Conservation (phyloP, 2,329 filamentous ascomycete genomes). For the Emydomyces testavorans region DNA sequence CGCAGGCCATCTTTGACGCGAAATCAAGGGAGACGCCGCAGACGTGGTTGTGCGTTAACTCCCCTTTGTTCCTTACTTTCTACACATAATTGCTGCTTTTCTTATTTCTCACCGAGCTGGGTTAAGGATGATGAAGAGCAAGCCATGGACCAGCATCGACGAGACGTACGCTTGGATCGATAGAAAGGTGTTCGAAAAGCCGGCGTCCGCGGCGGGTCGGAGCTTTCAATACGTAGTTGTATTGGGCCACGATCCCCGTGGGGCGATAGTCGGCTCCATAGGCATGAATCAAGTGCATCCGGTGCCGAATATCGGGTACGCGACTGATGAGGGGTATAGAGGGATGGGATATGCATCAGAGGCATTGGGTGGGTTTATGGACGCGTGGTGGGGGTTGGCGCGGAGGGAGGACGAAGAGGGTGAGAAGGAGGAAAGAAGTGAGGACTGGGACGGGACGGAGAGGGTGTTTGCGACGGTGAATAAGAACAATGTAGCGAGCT, state of each 20-base stretch:
- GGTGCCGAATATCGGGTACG: conserved; percentile 15
- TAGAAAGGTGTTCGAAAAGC: conserved; percentile 9
- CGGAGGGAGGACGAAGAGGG: neutral
- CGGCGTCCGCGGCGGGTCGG: conserved; percentile 6
- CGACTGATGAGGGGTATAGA: conserved; percentile 6
- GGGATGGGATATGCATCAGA: conserved; percentile 16
- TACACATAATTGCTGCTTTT: too few relatives aligned
- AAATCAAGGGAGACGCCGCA: neutral
- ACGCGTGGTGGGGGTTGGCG: conserved; percentile 15
- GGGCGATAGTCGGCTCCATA: conserved; percentile 11
- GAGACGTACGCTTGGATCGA: conserved; percentile 9
- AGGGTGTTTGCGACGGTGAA: conserved; percentile 9
- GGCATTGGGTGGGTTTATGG: conserved; percentile 10
- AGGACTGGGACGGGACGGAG: conserved; percentile 7
- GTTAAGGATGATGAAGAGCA: neutral
- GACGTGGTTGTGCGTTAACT: neutral
- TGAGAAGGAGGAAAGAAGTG: neutral
- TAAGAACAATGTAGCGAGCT: conserved; percentile 12
- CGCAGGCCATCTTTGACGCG: neutral
- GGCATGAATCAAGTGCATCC: conserved; percentile 14
- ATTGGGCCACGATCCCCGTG: conserved; percentile 8
- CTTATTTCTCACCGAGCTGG: too few relatives aligned
- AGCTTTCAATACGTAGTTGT: conserved; percentile 11
- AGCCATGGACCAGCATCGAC: neutral
- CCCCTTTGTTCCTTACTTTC: neutral